Evolutionary conservation across 2,329 filamentous ascomycete species (phyloP).

Genomic region (Bipolaris victoriae): DNA sequence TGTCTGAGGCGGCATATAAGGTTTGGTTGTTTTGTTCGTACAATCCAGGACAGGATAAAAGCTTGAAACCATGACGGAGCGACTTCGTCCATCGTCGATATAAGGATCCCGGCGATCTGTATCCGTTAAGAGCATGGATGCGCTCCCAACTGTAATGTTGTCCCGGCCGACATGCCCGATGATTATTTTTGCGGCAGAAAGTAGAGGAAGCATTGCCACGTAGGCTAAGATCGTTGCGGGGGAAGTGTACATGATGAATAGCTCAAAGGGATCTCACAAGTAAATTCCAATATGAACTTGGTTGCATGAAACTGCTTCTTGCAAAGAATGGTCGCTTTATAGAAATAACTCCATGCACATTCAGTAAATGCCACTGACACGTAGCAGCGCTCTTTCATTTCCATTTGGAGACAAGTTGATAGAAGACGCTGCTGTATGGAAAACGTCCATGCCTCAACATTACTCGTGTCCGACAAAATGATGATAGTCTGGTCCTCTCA

Average conservation of each 20-base stretch:
- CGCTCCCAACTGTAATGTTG: constrained; percentile 17
- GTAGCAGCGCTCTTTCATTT: not conserved
- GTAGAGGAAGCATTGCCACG: not conserved
- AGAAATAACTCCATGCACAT: not conserved
- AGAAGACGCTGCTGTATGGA: too few species aligned
- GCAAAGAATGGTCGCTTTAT: not conserved
- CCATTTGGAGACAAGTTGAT: not conserved
- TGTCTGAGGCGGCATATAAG: constrained; percentile 35
- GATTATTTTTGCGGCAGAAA: constrained; percentile 2
- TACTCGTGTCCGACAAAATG: not conserved
- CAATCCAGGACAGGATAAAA: constrained; percentile 30
- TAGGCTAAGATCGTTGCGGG: not conserved
- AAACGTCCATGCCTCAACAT: not conserved
- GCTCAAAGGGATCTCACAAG: not conserved
- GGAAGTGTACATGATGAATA: not conserved
- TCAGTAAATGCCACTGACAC: too few species aligned
- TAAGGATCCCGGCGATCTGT: constrained; percentile 28
- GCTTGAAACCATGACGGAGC: constrained; percentile 34
- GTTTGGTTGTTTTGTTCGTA: constrained; percentile 6
- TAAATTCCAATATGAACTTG: not conserved
- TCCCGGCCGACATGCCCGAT: constrained; percentile 11
- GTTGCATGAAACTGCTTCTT: not conserved
- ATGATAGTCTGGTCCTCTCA: not conserved
- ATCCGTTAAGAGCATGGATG: constrained; percentile 24
- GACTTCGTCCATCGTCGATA: constrained; percentile 22